Base-by-base conservation (phyloP, 2,329 filamentous ascomycete genomes). In the Talaromyces sp. region DNA sequence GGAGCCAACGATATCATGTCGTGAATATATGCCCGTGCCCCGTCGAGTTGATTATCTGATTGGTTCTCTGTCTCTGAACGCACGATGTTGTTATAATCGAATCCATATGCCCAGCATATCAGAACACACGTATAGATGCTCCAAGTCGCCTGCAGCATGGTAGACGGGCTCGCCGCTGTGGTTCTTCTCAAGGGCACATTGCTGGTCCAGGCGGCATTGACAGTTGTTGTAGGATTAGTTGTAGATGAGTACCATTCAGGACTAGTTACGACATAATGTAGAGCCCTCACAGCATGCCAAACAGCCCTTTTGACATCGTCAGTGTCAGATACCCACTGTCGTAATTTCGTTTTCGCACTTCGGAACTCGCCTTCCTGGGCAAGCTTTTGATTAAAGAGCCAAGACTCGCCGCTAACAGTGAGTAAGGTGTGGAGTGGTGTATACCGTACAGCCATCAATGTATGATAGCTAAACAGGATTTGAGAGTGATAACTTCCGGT, bases 331-430 rank as follows among this genome's bases (percentile, higher is more conserved):
- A 68, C 63, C 71, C 71, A 73, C 25, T 54, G 58, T 45, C 66
- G 64, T 11, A 73, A 58, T 33, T 56, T 64, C 31, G 57, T 60
- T 56, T 71, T 73, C 2, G 70, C 68, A 13, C 60, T 50, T 40
- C 64, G 62, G 48, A 72, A 73, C 37, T 71, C 66, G 5, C 62
- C 57, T 63, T 72, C 65, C 17, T 69, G 63, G 39, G 68, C 63
- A 19, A 73, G 60, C 59, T 72, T 73, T 51, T 65, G 66, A 46
- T 70, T 71, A 58, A 72, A 67, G 41, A 72, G 63, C 71, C 70
- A 73, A 3, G 70, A 72, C 60, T 73, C 70, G 31, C 70, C 69
- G 46, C 66, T 67, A n/a, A 72, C 69, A 5, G 68, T 66, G 33
- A 73, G 62, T 17, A 73, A 61, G 45, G 65, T 61, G 15, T 64